Evolutionary conservation across 1,284 basidiomycete genomes (phyloP), one percentile per base, ranked within the genome.

Genomic region (Ceratobasidium theobromae): DNA sequence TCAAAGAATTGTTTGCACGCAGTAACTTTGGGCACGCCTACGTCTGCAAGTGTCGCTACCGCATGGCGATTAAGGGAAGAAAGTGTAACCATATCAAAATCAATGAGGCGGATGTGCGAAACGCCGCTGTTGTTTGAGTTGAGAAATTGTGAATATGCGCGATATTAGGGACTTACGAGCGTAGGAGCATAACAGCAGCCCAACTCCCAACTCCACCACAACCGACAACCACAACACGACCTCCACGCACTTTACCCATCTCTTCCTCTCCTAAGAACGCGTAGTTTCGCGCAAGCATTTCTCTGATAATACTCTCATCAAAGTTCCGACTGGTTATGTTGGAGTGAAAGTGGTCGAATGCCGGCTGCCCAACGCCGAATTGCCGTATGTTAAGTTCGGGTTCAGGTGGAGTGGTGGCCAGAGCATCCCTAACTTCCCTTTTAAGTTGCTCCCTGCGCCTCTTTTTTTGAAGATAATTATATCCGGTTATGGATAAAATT

Each of bases 121-220:
- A 92, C 80, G 5, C 90, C 90, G 52, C 89, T 91, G 70, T 46
- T 40, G 9, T 8, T 30, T 3, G 21, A 16, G 49, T 38, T 64
- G 25, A 52, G 9, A 33, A 23, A 21, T 33, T 4, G 0, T 21
- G 23, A 12, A 12, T 40, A 57, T 18, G 2, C 9, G 9, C 32
- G 40, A 30, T 5, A 54, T 48, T 84, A 5, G 16, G 14, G 5
- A 23, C 90, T 74, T 74, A 91, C 87, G 89, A 91, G 75, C 95
- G 80, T 30, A 87, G 88, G 48, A 98, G 85, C 94, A 98, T 98
- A 32, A 96, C 85, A 4, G 96, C 95, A 27, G 88, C 90, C 89
- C 94, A 96, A 72, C 91, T 94, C 0, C 96, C 95, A 0, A 99
- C 97, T 4, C 97, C 97, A 66, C 97, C 97, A 70, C 95, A 93